Conservation (phyloP, 140 eudicot genomes). For the Ambrosia hybrid region DNA sequence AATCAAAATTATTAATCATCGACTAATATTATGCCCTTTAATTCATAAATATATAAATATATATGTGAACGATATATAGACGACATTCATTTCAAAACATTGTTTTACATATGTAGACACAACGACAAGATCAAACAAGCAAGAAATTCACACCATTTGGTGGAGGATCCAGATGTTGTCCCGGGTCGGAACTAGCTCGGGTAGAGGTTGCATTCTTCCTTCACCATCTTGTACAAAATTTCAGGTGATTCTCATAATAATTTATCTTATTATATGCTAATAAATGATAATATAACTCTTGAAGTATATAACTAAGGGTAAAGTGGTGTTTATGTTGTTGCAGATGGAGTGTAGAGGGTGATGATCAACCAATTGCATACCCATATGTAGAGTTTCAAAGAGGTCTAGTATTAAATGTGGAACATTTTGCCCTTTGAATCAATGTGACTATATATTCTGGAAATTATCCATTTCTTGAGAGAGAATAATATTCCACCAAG, state of each 20-base stretch:
- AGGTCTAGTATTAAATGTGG: slow-evolving; percentile 50
- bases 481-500: slow-evolving; percentile 18
- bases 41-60: not conserved
- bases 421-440: slow-evolving; percentile 38
- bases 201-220: slow-evolving; percentile 86
- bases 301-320: not conserved
- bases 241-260: slow-evolving; percentile 45
- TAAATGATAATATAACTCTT: not conserved
- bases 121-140: slow-evolving; percentile 60
- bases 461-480: slow-evolving; percentile 27
- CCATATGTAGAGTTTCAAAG: slow-evolving; percentile 70
- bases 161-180: slow-evolving; percentile 84
- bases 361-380: slow-evolving; percentile 64
- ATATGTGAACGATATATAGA: not conserved
- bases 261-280: not conserved
- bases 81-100: not conserved
- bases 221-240: slow-evolving; percentile 63
- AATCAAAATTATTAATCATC: slow-evolving; percentile 10
- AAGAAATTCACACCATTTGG: slow-evolving; percentile 83
- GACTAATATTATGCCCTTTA: not conserved
- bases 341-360: slow-evolving; percentile 67
- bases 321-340: slow-evolving; percentile 19
- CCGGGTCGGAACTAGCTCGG: slow-evolving; percentile 79
- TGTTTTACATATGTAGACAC: slow-evolving; percentile 9
- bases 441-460: slow-evolving; percentile 22